Percentiles rank a stretch among this genome's conserved stretches.
These are phyloP conservation scores for Clarireedia hainanense DNA, from an alignment of 2,329 filamentous ascomycete species.

Conservation along the genomic window DNA sequence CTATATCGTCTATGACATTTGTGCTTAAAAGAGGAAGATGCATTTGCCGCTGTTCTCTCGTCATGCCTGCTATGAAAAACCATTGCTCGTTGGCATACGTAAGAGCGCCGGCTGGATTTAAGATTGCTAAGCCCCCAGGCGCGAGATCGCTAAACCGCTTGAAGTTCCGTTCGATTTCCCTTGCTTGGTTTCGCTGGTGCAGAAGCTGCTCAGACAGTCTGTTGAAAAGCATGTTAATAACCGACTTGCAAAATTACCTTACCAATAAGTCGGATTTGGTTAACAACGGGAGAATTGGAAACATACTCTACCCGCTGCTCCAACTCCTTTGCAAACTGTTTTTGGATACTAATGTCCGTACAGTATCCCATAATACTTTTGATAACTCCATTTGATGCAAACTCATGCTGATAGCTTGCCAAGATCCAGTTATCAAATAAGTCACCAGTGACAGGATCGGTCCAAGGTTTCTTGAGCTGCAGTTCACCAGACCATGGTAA, in stretches of 20 bases:
- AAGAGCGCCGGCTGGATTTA: slow-evolving; percentile 8
- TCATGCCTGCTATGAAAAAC: slow-evolving; percentile 8
- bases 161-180: slow-evolving; percentile 65
- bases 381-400: slow-evolving; percentile 50
- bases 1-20: slow-evolving; percentile 56
- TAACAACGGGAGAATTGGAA: neutral
- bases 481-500: slow-evolving; percentile 63
- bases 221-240: neutral
- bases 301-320: slow-evolving; percentile 53
- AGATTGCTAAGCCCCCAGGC: slow-evolving; percentile 43
- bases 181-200: slow-evolving; percentile 50
- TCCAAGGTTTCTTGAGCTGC: slow-evolving; percentile 53
- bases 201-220: slow-evolving; percentile 68
- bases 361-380: slow-evolving; percentile 72
- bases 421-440: slow-evolving; percentile 66
- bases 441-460: slow-evolving; percentile 49
- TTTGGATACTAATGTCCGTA: slow-evolving; percentile 77
- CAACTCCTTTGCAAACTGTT: slow-evolving; percentile 75
- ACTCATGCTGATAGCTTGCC: slow-evolving; percentile 67
- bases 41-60: neutral
- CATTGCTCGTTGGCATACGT: slow-evolving; percentile 58
- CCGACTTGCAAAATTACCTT: neutral
- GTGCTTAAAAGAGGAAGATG: slow-evolving; percentile 35
- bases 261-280: neutral
- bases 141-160: slow-evolving; percentile 76